Evolutionary conservation across 352 stramenopile genomes (phyloP).

Genomic region (Phytophthora tubulina): DNA sequence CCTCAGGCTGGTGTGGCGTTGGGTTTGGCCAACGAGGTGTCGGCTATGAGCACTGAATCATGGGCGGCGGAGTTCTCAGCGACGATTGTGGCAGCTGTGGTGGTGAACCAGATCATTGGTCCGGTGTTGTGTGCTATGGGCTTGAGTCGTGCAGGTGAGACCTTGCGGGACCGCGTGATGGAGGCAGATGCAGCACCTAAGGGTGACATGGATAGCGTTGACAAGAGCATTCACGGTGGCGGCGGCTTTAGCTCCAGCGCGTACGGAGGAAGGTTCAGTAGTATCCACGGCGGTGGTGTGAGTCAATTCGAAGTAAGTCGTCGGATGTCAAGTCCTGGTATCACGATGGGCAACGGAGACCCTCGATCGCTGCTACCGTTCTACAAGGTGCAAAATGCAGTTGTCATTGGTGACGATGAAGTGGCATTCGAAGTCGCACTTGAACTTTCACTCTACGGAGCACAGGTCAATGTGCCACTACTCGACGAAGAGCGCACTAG

Average conservation of each 20-base stretch:
- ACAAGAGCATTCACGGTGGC: constrained; percentile 24
- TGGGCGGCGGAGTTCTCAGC: constrained; percentile 70
- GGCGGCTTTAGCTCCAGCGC: constrained; percentile 14
- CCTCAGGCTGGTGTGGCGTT: constrained; percentile 71
- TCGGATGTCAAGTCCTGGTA: constrained; percentile 10
- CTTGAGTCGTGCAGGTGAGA: constrained; percentile 62
- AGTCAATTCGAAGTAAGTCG: constrained; percentile 31
- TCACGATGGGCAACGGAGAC: constrained; percentile 49
- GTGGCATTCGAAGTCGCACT: constrained; percentile 71
- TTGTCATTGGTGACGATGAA: constrained; percentile 76
- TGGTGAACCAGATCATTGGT: constrained; percentile 79
- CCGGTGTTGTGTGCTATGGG: constrained; percentile 69
- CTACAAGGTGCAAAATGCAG: constrained; percentile 56
- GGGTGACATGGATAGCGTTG: constrained; percentile 13
- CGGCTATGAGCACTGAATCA: constrained; percentile 57
- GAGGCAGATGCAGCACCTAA: constrained; percentile 17
- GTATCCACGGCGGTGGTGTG: not conserved
- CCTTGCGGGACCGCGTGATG: constrained; percentile 38
- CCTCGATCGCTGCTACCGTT: constrained; percentile 53
- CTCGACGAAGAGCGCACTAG: constrained; percentile 65
- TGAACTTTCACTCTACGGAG: constrained; percentile 70
- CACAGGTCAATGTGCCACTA: constrained; percentile 67
- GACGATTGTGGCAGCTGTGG: constrained; percentile 73
- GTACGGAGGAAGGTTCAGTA: constrained; percentile 6
- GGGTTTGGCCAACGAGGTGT: constrained; percentile 67